These are phyloP conservation scores for Coemansia asiatica DNA, from an alignment of 192 early-diverging fungal genomes.

Conservation along the genomic window DNA sequence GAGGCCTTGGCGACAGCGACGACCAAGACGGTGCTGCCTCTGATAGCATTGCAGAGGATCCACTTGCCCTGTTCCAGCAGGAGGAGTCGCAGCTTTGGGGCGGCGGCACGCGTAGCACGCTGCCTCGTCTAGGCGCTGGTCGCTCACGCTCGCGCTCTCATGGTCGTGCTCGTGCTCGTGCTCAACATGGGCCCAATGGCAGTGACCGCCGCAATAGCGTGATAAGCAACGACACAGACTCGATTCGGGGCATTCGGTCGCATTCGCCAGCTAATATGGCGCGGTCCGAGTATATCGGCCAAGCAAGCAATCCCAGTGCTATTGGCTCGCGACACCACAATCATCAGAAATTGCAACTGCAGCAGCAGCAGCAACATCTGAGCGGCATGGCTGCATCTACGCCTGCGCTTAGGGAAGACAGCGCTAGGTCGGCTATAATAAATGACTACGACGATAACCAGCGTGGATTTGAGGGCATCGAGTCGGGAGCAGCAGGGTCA, in stretches of 20 bases:
- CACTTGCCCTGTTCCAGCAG: constrained; percentile 52
- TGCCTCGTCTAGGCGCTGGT: constrained; percentile 34
- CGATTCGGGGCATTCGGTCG: background rate
- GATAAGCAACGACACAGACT: background rate
- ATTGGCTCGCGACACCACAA: background rate
- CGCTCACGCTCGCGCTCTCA: constrained; percentile 9
- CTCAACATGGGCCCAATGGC: constrained; percentile 4
- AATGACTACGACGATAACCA: background rate
- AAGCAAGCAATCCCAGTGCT: background rate
- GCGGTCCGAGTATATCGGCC: constrained; percentile 47
- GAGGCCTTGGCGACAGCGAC: background rate
- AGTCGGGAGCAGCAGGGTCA: background rate
- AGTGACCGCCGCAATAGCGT: background rate
- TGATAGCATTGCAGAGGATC: constrained; percentile 21
- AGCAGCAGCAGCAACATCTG: background rate
- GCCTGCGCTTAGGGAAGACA: constrained; percentile 17
- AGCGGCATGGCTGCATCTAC: constrained; percentile 42
- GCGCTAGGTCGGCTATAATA: background rate
- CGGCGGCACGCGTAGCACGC: constrained; percentile 42
- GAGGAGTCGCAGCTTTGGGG: constrained; percentile 55
- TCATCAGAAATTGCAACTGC: background rate
- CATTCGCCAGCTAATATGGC: constrained; percentile 22
- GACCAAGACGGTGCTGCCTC: background rate
- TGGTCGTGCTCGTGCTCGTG: constrained; percentile 7
- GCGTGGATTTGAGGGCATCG: background rate